A percentile compares a stretch with the other conserved stretches of the same genome.
phyloP scores from a whole-genome alignment of 805 yeast genomes.

The Zygosaccharomyces bailii region DNA sequence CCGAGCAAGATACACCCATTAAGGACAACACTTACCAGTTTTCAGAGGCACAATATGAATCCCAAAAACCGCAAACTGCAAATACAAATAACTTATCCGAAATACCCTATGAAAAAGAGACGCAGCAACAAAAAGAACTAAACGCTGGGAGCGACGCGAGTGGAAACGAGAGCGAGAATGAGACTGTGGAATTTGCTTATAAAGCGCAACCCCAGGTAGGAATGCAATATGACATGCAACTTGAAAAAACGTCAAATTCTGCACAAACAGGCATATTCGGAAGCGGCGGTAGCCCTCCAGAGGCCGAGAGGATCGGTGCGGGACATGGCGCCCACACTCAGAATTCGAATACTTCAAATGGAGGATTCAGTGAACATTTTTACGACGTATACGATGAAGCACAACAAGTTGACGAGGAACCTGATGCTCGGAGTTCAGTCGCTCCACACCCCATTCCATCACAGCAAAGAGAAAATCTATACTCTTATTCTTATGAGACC shows the following conservation, averaged over 20 bases:
- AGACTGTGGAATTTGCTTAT: not conserved
- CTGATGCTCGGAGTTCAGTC: not conserved
- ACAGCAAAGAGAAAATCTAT: not conserved
- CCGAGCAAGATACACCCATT: slow-evolving; percentile 3
- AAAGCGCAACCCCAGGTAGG: not conserved
- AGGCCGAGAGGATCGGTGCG: too few species aligned
- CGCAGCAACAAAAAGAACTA: not conserved
- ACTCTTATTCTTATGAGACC: slow-evolving; percentile 4
- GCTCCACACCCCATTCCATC: not conserved
- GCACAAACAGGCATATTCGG: not conserved
- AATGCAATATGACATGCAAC: not conserved
- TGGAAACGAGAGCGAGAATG: not conserved
- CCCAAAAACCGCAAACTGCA: not conserved
- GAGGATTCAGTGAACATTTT: not conserved
- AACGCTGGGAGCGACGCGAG: not conserved
- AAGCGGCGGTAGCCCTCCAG: not conserved
- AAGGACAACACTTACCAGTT: not conserved
- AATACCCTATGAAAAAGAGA: not conserved
- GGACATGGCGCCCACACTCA: not conserved
- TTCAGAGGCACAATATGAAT: not conserved
- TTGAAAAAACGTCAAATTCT: not conserved
- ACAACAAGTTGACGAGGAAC: not conserved
- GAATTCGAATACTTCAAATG: not conserved
- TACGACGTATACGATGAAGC: slow-evolving; percentile 5
- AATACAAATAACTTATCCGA: too few species aligned